Percentiles rank a stretch among this genome's conserved stretches.
Conservation (phyloP, 768 basidiomycete genomes). For the Suillus variegatus region DNA sequence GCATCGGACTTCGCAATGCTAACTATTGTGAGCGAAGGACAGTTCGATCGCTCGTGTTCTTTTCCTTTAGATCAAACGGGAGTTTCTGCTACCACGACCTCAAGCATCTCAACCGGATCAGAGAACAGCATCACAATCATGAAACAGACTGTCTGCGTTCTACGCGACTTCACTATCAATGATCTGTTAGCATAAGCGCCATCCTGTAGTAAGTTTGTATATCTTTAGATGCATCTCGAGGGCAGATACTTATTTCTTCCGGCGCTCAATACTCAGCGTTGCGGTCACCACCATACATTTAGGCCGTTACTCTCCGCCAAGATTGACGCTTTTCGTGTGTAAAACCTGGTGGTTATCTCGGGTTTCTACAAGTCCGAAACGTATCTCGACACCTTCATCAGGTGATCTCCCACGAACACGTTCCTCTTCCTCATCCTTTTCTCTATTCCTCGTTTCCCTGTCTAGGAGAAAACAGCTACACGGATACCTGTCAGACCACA, state of each 20-base stretch:
- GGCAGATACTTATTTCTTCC: conserved; percentile 4
- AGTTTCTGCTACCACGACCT: too few species aligned
- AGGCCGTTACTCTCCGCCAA: conserved; percentile 24
- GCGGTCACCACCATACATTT: conserved; percentile 80
- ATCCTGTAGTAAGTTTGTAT: conserved; percentile 69
- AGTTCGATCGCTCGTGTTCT: too few species aligned
- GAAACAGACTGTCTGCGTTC: too few species aligned
- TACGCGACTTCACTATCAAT: not conserved
- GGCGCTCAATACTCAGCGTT: conserved; percentile 56
- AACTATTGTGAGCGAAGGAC: too few species aligned
- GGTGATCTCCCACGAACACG: conserved; percentile 40
- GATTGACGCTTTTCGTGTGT: conserved; percentile 39
- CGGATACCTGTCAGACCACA: too few species aligned
- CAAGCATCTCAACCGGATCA: too few species aligned
- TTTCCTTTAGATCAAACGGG: too few species aligned
- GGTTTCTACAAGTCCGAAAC: conserved; percentile 68
- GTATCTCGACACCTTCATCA: conserved; percentile 61
- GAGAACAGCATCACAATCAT: too few species aligned
- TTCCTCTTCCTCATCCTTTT: conserved; percentile 58
- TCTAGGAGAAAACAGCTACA: too few species aligned
- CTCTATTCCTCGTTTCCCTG: conserved; percentile 63
- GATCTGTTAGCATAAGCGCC: conserved; percentile 68
- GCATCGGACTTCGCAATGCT: too few species aligned
- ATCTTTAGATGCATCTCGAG: conserved; percentile 2
- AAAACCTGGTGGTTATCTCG: conserved; percentile 73